Percentiles rank a stretch among this genome's conserved stretches.
Evolutionary conservation across 148 eudicot genomes (phyloP).

Genomic region (Nepenthes mirabilis): DNA sequence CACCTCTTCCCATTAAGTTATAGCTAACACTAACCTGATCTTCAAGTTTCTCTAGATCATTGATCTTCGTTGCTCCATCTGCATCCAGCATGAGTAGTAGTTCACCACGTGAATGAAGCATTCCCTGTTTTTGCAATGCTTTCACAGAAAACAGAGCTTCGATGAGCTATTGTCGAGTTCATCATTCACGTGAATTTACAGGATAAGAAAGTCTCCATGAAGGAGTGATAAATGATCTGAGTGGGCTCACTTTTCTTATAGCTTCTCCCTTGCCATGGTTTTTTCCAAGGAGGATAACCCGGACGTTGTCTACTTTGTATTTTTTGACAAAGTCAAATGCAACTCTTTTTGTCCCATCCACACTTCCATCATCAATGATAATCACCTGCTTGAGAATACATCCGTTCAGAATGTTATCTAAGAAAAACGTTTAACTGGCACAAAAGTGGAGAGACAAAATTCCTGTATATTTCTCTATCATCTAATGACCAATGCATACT

Average conservation of each 20-base stretch:
- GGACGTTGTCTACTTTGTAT: conserved; percentile 65
- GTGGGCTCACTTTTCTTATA: conserved; percentile 83
- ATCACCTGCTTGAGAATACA: conserved; percentile 45
- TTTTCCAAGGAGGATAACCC: conserved; percentile 77
- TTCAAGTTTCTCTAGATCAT: conserved; percentile 92
- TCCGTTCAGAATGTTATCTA: background rate
- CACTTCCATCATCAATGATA: conserved; percentile 94
- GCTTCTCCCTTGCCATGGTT: conserved; percentile 99
- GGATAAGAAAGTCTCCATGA: background rate
- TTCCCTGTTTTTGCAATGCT: conserved; percentile 92
- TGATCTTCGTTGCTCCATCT: conserved; percentile 94
- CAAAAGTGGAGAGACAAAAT: too few species aligned
- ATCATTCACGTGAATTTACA: conserved; percentile 1
- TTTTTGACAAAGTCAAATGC: conserved; percentile 79
- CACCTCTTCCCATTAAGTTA: background rate
- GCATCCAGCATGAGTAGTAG: conserved; percentile 96
- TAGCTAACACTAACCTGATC: conserved; percentile 43
- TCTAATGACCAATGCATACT: background rate
- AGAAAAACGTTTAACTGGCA: too few species aligned
- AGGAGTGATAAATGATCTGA: conserved; percentile 7
- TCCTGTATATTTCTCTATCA: background rate
- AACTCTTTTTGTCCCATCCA: conserved; percentile 72
- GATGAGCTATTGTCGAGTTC: conserved; percentile 28
- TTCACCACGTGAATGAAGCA: conserved; percentile 98
- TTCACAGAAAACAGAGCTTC: conserved; percentile 53